Conservation (phyloP, 192 early-diverging fungal genomes). For the Piromyces sp. region DNA sequence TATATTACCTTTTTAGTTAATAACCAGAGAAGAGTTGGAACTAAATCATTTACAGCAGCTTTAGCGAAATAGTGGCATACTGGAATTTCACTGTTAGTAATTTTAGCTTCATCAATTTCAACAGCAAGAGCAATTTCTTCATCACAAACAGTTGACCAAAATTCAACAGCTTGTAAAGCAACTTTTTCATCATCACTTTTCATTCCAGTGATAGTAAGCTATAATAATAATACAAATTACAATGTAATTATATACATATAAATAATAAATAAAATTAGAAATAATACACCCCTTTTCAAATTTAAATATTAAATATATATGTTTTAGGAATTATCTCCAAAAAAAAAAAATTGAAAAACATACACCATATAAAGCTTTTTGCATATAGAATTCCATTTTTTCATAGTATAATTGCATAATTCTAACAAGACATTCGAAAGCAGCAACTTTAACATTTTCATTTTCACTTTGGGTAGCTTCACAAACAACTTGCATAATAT, state of each 20-base stretch:
- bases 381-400: conserved; percentile 91
- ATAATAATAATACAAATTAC: neutral
- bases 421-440: conserved; percentile 90
- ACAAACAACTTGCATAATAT: conserved; percentile 97
- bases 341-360: conserved; percentile 5
- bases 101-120: conserved; percentile 34
- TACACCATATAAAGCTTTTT: conserved; percentile 83
- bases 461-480: conserved; percentile 62
- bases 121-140: conserved; percentile 64
- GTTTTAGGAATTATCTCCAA: no score
- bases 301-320: no score
- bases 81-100: neutral
- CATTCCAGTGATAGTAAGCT: conserved; percentile 82
- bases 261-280: neutral
- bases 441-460: conserved; percentile 59
- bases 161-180: conserved; percentile 93
- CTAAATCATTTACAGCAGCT: conserved; percentile 55
- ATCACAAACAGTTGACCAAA: conserved; percentile 98
- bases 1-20: conserved; percentile 63
- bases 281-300: no score
- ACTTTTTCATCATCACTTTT: conserved; percentile 72
- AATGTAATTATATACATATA: neutral
- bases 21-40: conserved; percentile 67
- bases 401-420: conserved; percentile 96
- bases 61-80: conserved; percentile 55